Evolutionary conservation across 495 filamentous ascomycete genomes (phyloP), one percentile per base, ranked within the genome.

Genomic region (Thozetella sp.): DNA sequence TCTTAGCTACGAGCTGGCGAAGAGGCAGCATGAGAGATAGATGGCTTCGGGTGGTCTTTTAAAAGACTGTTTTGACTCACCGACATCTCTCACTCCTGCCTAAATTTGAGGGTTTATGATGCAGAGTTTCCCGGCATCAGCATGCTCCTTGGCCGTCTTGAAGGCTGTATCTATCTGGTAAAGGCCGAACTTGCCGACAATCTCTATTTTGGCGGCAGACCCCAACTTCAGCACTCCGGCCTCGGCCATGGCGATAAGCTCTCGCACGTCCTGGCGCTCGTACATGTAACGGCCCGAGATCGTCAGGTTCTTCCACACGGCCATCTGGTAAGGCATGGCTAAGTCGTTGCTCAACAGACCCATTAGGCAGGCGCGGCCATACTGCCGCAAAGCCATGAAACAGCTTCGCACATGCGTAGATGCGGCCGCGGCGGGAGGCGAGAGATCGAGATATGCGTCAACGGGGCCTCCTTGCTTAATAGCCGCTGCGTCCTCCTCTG

Each of bases 211-310:
- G 51, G 68, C 67, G 60, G 52, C 66, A 10, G 57, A 48, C 0
- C 78, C 67, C 57, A 83, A 52, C 55, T 74, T 57, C 60, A 83
- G 26, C 53, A 78, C 53, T 25, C 76, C 79, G 2, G 56, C 63
- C 57, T 81, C 77, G 26, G 74, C 57, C 64, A 81, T 62, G 53
- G 69, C 72, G 24, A 83, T 68, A 1, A 82, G 23, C 1, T 30
- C 40, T 48, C 57, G 61, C 1, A 80, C 67, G 59, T 78, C 69
- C 22, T 75, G 63, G 3, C 69, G 52, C 54, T 76, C 76, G 58
- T 78, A 84, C 83, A 86, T 85, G 57, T 69, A 84, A 56, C 72
- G 76, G 1, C 83, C 83, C 37, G 75, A 69, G 54, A 85, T 63
- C 15, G 63, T 74, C 37, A 86, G 54, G 24, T 73, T 77, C 4